Evolutionary conservation across 2,329 filamentous ascomycete species (phyloP).

Genomic region (Colletotrichum incanum): DNA sequence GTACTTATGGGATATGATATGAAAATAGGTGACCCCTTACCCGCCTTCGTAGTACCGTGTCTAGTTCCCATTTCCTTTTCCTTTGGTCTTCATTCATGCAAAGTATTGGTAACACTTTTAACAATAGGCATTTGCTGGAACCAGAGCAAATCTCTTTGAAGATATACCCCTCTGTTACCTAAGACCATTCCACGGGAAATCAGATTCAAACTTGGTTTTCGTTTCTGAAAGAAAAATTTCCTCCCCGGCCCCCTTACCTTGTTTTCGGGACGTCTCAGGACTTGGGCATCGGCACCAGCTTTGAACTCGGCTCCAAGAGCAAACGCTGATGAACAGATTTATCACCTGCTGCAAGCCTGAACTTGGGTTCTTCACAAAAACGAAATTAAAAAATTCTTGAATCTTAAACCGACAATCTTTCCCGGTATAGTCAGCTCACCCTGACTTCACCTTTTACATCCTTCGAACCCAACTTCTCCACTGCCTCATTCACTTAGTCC

Average conservation of each 20-base stretch:
- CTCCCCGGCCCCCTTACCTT: no score
- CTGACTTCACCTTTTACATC: not conserved
- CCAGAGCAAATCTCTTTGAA: not conserved
- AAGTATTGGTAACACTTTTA: not conserved
- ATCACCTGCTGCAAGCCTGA: no score
- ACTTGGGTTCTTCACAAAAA: not conserved
- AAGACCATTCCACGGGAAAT: not conserved
- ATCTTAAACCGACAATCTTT: not conserved
- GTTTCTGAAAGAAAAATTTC: not conserved
- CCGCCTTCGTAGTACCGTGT: not conserved
- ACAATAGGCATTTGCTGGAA: not conserved
- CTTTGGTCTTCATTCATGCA: not conserved
- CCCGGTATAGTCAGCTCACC: not conserved
- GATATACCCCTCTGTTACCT: not conserved
- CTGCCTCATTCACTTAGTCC: no score
- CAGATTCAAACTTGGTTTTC: no score
- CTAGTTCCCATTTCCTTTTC: not conserved
- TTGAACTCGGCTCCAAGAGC: not conserved
- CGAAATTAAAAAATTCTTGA: not conserved
- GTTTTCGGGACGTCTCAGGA: not conserved
- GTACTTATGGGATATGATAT: no score
- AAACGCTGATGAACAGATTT: not conserved
- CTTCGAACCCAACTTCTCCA: no score
- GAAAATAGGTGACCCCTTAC: no score
- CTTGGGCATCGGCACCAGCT: not conserved